These are phyloP conservation scores for Rubus parviflorus DNA, from an alignment of 306 rosid genomes.

Conservation along the genomic window DNA sequence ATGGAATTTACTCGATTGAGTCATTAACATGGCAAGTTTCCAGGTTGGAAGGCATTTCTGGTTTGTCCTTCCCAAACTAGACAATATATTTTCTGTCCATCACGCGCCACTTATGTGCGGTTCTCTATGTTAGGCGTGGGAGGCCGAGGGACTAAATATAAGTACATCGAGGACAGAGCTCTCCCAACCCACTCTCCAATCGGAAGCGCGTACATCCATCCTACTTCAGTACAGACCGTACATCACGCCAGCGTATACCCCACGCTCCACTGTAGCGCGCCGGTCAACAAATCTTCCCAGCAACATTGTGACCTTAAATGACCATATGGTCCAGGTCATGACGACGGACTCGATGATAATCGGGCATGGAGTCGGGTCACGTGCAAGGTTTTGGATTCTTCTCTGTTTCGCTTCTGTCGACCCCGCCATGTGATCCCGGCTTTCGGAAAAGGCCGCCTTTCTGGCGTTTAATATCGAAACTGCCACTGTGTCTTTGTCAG, in stretches of 20 bases:
- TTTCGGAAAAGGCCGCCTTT: slow-evolving; percentile 23
- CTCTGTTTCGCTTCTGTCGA: slow-evolving; percentile 23
- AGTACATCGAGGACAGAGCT: neutral
- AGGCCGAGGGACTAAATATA: too few relatives aligned
- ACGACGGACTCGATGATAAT: neutral
- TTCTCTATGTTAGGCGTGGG: slow-evolving; percentile 28
- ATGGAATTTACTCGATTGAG: too few relatives aligned
- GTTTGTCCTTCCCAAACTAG: neutral
- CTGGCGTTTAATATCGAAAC: slow-evolving; percentile 23
- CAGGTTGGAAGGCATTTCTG: neutral
- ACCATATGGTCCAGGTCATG: neutral
- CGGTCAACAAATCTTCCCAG: neutral
- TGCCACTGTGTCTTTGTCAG: slow-evolving; percentile 24
- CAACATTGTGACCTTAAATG: neutral
- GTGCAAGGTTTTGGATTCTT: slow-evolving; percentile 34
- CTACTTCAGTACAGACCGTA: neutral
- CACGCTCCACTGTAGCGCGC: slow-evolving; percentile 9
- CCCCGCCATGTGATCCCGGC: slow-evolving; percentile 44
- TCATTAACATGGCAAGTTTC: neutral
- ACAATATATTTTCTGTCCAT: neutral
- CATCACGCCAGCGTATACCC: neutral
- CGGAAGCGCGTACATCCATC: neutral
- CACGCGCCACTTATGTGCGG: slow-evolving; percentile 38
- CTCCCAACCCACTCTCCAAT: slow-evolving; percentile 9
- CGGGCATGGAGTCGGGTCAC: slow-evolving; percentile 28